A percentile compares a stretch with the other conserved stretches of the same genome.
phyloP scores from a whole-genome alignment of 805 yeast genomes.

The Naumovozyma castellii region DNA sequence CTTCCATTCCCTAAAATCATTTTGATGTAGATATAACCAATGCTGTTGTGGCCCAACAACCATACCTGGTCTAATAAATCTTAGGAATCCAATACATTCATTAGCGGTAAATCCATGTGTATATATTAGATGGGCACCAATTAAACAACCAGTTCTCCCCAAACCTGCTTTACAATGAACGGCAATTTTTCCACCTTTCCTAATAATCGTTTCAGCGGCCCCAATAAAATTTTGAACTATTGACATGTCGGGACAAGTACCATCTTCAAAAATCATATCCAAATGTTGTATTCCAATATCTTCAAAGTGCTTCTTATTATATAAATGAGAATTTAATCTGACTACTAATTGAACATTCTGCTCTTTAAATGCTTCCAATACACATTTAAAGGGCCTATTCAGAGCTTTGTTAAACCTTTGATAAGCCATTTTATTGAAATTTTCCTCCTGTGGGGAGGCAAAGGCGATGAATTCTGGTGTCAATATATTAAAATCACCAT shows the following conservation, averaged over 20 bases:
- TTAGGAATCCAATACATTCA: slow-evolving; percentile 91
- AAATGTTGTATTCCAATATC: slow-evolving; percentile 75
- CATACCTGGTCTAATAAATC: slow-evolving; percentile 96
- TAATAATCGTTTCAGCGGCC: slow-evolving; percentile 80
- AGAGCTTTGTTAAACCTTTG: slow-evolving; percentile 22
- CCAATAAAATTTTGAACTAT: slow-evolving; percentile 87
- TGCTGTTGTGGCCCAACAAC: slow-evolving; percentile 99
- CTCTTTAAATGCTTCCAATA: slow-evolving; percentile 60
- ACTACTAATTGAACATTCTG: slow-evolving; percentile 84
- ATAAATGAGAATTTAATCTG: slow-evolving; percentile 80
- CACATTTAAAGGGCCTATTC: slow-evolving; percentile 70
- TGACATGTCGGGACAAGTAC: slow-evolving; percentile 94
- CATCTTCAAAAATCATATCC: slow-evolving; percentile 95
- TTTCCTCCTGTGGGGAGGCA: slow-evolving; percentile 83
- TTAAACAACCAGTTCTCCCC: slow-evolving; percentile 94
- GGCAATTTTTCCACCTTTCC: slow-evolving; percentile 82
- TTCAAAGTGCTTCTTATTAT: slow-evolving; percentile 74
- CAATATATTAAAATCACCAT: slow-evolving; percentile 86
- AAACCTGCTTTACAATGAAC: slow-evolving; percentile 98
- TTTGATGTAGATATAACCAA: slow-evolving; percentile 92
- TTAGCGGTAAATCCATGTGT: slow-evolving; percentile 93
- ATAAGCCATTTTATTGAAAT: slow-evolving; percentile 16
- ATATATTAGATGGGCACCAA: slow-evolving; percentile 92
- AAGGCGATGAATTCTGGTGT: slow-evolving; percentile 92
- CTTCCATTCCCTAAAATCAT: slow-evolving; percentile 92